Evolutionary conservation across 2,329 filamentous ascomycete genomes (phyloP).

Genomic region (Fusarium bulbicola): DNA sequence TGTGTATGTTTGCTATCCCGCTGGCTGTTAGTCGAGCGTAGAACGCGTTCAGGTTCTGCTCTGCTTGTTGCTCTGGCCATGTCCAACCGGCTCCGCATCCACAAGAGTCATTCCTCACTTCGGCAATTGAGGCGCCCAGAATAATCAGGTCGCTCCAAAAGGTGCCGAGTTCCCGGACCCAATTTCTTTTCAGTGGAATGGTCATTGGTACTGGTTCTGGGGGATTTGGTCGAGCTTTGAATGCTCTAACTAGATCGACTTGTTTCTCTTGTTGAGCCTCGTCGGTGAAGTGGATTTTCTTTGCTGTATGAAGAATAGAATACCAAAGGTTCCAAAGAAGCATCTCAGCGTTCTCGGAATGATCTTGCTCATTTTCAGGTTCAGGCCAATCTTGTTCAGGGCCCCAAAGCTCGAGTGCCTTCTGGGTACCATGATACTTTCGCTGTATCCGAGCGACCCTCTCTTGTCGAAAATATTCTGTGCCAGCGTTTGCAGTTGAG

Average conservation of each 20-base stretch:
- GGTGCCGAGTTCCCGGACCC: background rate
- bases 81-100: constrained; percentile 16
- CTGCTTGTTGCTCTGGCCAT: constrained; percentile 3
- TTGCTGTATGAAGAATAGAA: background rate
- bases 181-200: background rate
- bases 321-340: background rate
- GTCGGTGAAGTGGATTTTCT: background rate
- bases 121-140: background rate
- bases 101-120: background rate
- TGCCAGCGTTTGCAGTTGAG: background rate
- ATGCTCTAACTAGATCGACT: background rate
- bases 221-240: background rate
- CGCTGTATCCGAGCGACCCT: background rate
- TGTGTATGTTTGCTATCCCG: background rate
- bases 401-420: background rate
- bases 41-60: constrained; percentile 3
- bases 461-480: background rate
- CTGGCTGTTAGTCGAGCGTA: background rate
- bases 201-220: constrained; percentile 6
- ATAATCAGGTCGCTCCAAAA: background rate
- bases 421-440: background rate
- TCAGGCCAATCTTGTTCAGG: background rate
- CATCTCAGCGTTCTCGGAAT: background rate
- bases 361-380: background rate
- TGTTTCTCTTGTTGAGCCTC: background rate